Base-by-base conservation (phyloP, 345 rosid genomes). In the Moricandia arvensis region DNA sequence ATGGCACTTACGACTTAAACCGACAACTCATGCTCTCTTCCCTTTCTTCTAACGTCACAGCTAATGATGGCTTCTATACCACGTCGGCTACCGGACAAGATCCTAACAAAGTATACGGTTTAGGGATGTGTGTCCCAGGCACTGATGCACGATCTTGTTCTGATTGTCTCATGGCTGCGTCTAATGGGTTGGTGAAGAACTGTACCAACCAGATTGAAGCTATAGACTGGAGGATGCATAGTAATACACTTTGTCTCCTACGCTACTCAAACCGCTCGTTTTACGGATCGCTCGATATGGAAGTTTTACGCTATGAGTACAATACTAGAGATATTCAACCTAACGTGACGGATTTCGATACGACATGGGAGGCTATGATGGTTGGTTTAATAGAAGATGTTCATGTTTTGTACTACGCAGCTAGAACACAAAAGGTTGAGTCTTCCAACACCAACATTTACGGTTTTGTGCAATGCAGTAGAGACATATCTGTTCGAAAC, bases 391-490 rank as follows among this genome's bases (percentile, higher is more conserved):
- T 55, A 55, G 34, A 64, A 1, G 35, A 65, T 29, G 77, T 54
- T 64, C 58, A 64, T 2, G 66, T 31, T 55, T 65, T 13, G 41
- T 80, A 70, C 69, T 89, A 84, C 24, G 88, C 86, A 0, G 63
- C 70, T 1, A 7, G 11, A 15, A 33, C 59, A 7, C 30, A 3
- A 8, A 8, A 35, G 38, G 47, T 66, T 16, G 43, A 57, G 16
- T 63, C 38, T 33, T 7, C 67, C 2, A 65, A 16, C 6, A 18
- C 66, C 17, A 31, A 4, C 0, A 12, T 89, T 12, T 89, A 73
- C 71, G 30, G 54, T 6, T 80, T 89, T 1, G 80, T 31, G 12
- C 85, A 89, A 85, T 89, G 93, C 72, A 83, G 73, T 2, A 83
- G 74, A 11, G 89, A 87, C 66, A 4, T 87, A 18, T 73, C 84